Evolutionary conservation across 805 yeast genomes (phyloP).

Genomic region (Lachancea fermentati): DNA sequence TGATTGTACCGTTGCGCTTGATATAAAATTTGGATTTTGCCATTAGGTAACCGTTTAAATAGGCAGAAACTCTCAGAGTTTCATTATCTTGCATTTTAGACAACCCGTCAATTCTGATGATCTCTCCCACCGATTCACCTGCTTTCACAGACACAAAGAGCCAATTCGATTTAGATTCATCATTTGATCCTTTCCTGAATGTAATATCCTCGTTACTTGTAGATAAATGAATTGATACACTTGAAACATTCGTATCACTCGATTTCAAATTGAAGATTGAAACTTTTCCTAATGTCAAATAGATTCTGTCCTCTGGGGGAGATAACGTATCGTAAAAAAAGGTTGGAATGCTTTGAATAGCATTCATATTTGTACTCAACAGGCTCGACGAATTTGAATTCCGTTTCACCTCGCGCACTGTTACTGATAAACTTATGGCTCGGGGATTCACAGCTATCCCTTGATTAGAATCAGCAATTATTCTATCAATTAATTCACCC

Average conservation of each 20-base stretch:
- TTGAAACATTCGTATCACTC: slow-evolving; percentile 18
- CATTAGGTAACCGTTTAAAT: slow-evolving; percentile 53
- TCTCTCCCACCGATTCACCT: slow-evolving; percentile 68
- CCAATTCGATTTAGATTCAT: slow-evolving; percentile 49
- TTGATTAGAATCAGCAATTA: slow-evolving; percentile 63
- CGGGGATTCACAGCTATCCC: slow-evolving; percentile 81
- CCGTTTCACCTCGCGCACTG: slow-evolving; percentile 67
- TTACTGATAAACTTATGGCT: slow-evolving; percentile 62
- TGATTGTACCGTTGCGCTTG: slow-evolving; percentile 41
- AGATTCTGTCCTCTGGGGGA: slow-evolving; percentile 49
- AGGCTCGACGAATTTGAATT: slow-evolving; percentile 37
- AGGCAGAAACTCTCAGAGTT: slow-evolving; percentile 48
- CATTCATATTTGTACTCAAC: slow-evolving; percentile 49
- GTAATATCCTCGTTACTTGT: slow-evolving; percentile 41
- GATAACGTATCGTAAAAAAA: slow-evolving; percentile 56
- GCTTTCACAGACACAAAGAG: slow-evolving; percentile 67
- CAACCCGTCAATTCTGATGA: slow-evolving; percentile 57
- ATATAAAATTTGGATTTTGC: slow-evolving; percentile 54
- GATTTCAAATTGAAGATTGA: slow-evolving; percentile 14
- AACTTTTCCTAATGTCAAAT: slow-evolving; percentile 50
- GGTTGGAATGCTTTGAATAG: slow-evolving; percentile 50
- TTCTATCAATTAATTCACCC: slow-evolving; percentile 81
- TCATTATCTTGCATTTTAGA: slow-evolving; percentile 46
- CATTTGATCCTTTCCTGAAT: slow-evolving; percentile 68
- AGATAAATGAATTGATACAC: slow-evolving; percentile 23